A percentile compares a stretch with the other conserved stretches of the same genome.
Evolutionary conservation across 805 yeast species (phyloP).

Genomic region (Suhomyces kilbournensis): DNA sequence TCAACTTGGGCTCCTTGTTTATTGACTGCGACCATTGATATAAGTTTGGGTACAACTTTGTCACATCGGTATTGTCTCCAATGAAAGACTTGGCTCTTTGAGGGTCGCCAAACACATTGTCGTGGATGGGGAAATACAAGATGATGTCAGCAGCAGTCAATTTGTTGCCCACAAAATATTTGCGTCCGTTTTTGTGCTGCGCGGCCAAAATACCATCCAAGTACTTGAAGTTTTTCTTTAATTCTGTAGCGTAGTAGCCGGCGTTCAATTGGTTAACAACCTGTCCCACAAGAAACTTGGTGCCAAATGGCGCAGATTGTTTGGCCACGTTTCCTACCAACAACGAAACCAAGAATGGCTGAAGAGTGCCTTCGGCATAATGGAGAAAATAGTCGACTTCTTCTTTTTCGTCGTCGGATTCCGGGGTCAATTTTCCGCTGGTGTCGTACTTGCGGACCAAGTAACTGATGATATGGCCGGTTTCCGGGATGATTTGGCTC

Average conservation of each 20-base stretch:
- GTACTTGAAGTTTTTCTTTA: slow-evolving; percentile 21
- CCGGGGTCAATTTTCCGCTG: slow-evolving; percentile 22
- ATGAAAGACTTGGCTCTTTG: background rate
- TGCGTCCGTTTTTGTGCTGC: slow-evolving; percentile 17
- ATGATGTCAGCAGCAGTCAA: slow-evolving; percentile 40
- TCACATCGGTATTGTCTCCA: slow-evolving; percentile 7
- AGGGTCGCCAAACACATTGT: slow-evolving; percentile 13
- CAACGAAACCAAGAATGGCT: slow-evolving; percentile 19
- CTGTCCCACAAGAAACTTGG: slow-evolving; percentile 17
- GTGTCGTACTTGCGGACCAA: slow-evolving; percentile 50
- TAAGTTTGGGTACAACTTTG: slow-evolving; percentile 19
- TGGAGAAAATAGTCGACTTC: slow-evolving; percentile 24
- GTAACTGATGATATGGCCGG: slow-evolving; percentile 57
- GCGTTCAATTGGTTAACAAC: slow-evolving; percentile 22
- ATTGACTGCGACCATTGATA: slow-evolving; percentile 20
- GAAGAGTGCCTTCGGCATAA: slow-evolving; percentile 25
- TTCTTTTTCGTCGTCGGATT: slow-evolving; percentile 37
- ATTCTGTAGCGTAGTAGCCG: slow-evolving; percentile 25
- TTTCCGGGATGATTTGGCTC: slow-evolving; percentile 41
- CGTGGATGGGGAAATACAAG: slow-evolving; percentile 31
- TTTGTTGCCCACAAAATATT: slow-evolving; percentile 32
- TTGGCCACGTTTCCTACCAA: slow-evolving; percentile 25
- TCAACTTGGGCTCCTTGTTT: slow-evolving; percentile 10
- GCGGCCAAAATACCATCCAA: slow-evolving; percentile 28
- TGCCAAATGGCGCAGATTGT: slow-evolving; percentile 26